Evolutionary conservation across 495 filamentous ascomycete genomes (phyloP), one percentile per base, ranked within the genome.

Genomic region (Apodospora peruviana): DNA sequence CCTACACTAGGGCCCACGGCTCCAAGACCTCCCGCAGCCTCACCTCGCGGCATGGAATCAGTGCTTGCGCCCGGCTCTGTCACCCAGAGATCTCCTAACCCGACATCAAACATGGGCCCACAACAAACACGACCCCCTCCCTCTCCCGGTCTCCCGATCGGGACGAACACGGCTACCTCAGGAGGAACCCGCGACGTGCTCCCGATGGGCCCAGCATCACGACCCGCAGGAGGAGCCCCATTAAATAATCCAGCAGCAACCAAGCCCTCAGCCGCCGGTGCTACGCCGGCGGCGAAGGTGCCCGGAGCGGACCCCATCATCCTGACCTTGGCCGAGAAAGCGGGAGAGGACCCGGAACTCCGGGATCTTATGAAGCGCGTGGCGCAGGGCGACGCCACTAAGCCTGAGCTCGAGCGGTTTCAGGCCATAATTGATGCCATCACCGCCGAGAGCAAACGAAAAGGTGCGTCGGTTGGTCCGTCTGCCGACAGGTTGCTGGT

Each of bases 291-390:
- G 20, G 27, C 27, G 7, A n/a, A n/a, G n/a, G n/a, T n/a, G n/a
- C 56, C 64, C 5, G 81, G 82, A 35, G 80, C 87, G 3, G 94
- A 99, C 63, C 94, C 94, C 3, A 94, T 99, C 36, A 99, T 99
- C 48, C 87, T 95, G 46, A 89, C 90, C 64, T 70, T 99, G 36
- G 94, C 94, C 2, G 88, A 88, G 51, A 80, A 82, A 56, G 94
- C 94, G 14, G 86, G 87, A 1, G 82, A 85, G 16, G 87, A 99
- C 61, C 83, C 86, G 2, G 79, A 90, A 40, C 74, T 99, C n/a
- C 91, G 96, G 57, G 82, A 84, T n/a, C 76, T 99, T 10, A 99
- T 99, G 94, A 86, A 88, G 58, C 82, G 91, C 11, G 94, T 99
- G 8, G 94, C 94, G 4, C 83, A 86, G 20, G 93, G 90, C 18